Evolutionary conservation across 2,329 filamentous ascomycete species (phyloP), one percentile per base, ranked within the genome.

Genomic region (Penicillium sp.): DNA sequence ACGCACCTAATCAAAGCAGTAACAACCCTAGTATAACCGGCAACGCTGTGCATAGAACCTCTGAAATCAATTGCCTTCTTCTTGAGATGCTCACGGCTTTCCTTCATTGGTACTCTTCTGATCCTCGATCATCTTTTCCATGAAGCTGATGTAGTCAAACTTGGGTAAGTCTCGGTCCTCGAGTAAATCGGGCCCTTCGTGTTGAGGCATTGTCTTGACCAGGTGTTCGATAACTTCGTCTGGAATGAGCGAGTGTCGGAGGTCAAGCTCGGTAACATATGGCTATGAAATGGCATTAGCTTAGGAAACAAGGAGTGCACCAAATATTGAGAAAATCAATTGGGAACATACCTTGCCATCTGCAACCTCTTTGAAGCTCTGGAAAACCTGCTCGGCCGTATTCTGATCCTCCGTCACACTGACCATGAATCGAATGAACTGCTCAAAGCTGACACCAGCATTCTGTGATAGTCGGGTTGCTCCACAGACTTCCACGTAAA

Each of bases 381-480:
- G 94, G 82, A 95, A 98, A 5, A 99, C 95, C 77, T 99, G 95
- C 78, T 98, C 95, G 13, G 95, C 95, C 4, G 93, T 97, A 76
- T 99, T 97, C 80, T 99, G 95, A 74, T 99, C 95, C 79, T 99
- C 95, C 13, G 95, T 99, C 53, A 97, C 95, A 69, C 96, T 92
- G 52, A 99, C 95, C 95, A 99, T 99, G 83, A 99, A 99, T 42
- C 92, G 89, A 75, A 99, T 99, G 74, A 99, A 99, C 78, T 98
- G 94, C 80, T 99, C 95, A 74, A 99, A 99, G 4, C 91, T 95
- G 55, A 99, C 95, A 66, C 90, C 86, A 14, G 76, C 75, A 58
- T 77, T 76, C 89, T 90, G 66, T 82, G 85, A 38, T 87, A 92
- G 62, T 58, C 76, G 69, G 37, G 68, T 66, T 53, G 72, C 74